These are phyloP conservation scores for Mortierella hygrophila DNA, from an alignment of 192 early-diverging fungal species.

Conservation along the genomic window DNA sequence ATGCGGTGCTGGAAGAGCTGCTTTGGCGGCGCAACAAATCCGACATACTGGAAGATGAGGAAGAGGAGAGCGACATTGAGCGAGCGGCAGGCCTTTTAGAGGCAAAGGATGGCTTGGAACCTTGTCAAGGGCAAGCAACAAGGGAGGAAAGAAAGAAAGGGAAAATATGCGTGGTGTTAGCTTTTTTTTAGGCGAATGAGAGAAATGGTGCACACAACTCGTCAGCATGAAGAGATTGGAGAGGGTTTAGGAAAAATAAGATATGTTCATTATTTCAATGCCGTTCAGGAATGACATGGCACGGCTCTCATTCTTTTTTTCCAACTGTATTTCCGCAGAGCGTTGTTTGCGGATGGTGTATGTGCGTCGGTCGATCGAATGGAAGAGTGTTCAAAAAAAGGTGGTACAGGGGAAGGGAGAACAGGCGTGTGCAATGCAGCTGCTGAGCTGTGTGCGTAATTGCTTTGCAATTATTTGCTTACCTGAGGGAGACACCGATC, in stretches of 20 bases:
- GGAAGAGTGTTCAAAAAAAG: background rate
- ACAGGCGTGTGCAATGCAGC: background rate
- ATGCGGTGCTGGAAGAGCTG: slow-evolving; percentile 7
- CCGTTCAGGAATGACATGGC: slow-evolving; percentile 5
- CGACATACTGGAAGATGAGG: slow-evolving; percentile 9
- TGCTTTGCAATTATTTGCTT: background rate
- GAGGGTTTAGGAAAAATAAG: background rate
- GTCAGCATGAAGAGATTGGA: background rate
- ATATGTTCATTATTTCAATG: background rate
- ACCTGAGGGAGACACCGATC: background rate
- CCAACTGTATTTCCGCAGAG: background rate
- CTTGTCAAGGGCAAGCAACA: background rate
- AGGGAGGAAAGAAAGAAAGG: background rate
- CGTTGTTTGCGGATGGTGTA: background rate
- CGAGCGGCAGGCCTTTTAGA: slow-evolving; percentile 21
- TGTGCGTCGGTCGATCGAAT: background rate
- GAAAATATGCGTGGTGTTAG: background rate
- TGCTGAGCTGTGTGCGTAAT: background rate
- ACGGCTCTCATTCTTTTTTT: background rate
- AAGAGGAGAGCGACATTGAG: slow-evolving; percentile 28
- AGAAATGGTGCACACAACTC: background rate
- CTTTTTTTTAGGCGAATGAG: background rate
- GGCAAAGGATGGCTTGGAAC: slow-evolving; percentile 16
- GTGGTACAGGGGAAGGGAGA: background rate
- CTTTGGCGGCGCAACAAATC: slow-evolving; percentile 40